Evolutionary conservation across 2,329 filamentous ascomycete genomes (phyloP), one percentile per base, ranked within the genome.

Genomic region (Coccinonectria pachysandricola): DNA sequence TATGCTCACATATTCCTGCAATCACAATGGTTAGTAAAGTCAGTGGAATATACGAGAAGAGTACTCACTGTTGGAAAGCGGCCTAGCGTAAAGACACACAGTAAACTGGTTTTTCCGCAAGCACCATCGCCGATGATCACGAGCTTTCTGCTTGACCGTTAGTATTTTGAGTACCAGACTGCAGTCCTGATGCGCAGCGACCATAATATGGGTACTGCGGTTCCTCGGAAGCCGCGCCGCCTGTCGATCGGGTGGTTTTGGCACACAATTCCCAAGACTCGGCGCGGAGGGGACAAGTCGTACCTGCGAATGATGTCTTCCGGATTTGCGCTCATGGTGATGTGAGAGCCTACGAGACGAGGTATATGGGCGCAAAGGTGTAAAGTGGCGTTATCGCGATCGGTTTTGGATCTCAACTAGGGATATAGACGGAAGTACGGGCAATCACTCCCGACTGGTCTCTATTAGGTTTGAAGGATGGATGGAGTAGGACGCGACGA

Each of bases 51-150:
- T 12, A 27, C 25, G 9, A 34, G 23, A 23, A 22, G 24, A 15
- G 22, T 23, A 73, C 85, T 64, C 67, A 95, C 88, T 50, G 86
- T 94, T 47, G 91, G 91, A 49, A 96, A 98, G 60, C 95, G 96
- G 32, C 91, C 91, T 28, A 98, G 68, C 18, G 91, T 98, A 59
- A 98, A 98, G 43, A 98, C 91, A 54, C 87, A 95, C 42, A 98
- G 66, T 48, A 98, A 64, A 75, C 85, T 93, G 27, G 91, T 98
- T 68, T 98, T 98, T 49, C 91, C 91, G 60, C 91, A 98, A 44
- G 91, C 91, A 65, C 91, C 91, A 52, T 95, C 87, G 36, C 87
- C 87, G 48, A 95, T 94, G 45, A 95, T 95, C 49, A 95, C 87
- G 51, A 95, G 69, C 64, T 95, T 95, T 67, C 87, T 94, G 52